Evolutionary conservation across 176 grass and related monocot species (phyloP).

Genomic region (Zoysia pacifica): DNA sequence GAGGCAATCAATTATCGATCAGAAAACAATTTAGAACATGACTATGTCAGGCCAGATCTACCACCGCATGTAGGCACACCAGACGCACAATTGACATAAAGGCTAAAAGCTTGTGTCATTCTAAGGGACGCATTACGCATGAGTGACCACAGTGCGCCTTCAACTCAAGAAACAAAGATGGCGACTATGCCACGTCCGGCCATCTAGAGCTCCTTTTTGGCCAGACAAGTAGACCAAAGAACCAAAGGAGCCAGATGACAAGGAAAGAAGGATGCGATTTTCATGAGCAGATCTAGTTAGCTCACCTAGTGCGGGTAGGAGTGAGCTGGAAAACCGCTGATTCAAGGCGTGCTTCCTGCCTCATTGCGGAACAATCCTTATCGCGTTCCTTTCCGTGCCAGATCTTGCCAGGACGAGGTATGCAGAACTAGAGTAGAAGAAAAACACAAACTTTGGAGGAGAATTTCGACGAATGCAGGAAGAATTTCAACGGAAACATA

Average conservation of each 20-base stretch:
- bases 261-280: conserved; percentile 12
- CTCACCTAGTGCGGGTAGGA: conserved; percentile 90
- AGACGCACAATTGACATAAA: neutral
- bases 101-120: neutral
- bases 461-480: conserved; percentile 30
- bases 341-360: conserved; percentile 78
- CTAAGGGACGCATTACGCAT: neutral
- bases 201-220: conserved; percentile 14
- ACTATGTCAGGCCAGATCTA: conserved; percentile 28
- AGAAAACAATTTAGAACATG: neutral
- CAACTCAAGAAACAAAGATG: conserved; percentile 1
- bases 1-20: neutral
- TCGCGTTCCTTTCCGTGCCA: conserved; percentile 19
- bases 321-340: conserved; percentile 96
- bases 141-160: neutral
- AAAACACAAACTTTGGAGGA: conserved; percentile 15
- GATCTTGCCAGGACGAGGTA: conserved; percentile 39
- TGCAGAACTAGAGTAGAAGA: neutral
- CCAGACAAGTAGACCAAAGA: neutral
- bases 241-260: neutral
- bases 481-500: neutral
- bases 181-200: neutral
- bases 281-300: conserved; percentile 35
- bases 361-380: conserved; percentile 51
- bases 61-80: neutral